Evolutionary conservation across 176 grass and related monocot genomes (phyloP), one percentile per base, ranked within the genome.

Genomic region (Avena eriantha): DNA sequence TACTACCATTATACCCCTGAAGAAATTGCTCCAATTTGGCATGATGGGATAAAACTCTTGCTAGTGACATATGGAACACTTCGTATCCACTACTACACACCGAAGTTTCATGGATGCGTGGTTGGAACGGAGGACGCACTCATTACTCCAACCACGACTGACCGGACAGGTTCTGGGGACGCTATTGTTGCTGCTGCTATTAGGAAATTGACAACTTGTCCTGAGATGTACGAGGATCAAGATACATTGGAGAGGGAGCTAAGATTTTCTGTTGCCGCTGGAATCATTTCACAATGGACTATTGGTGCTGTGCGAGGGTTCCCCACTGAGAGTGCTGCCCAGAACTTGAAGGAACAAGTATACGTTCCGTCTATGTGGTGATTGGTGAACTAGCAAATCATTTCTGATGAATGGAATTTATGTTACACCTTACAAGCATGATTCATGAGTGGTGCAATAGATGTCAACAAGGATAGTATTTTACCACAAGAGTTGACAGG

Each of bases 281-380:
- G 96, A 67, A 98, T 98, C 46, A 96, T 96, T 87, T 91, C 96
- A 61, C 94, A 96, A 26, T 98, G 96, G 96, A 98, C 93, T 18
- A 94, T 91, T 75, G 93, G 96, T 61, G 91, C 92, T 0, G 83
- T 96, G 18, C 84, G 90, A 92, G 96, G 96, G 14, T 94, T 98
- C 76, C 96, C 96, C 58, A 94, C 92, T 21, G 96, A 98, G 87
- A 92, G 92, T 87, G 94, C 96, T 48, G 48, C 90, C 24, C 90
- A 96, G 76, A 98, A 98, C 82, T 71, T 94, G 79, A 98, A 98
- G 88, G 92, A 95, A 90, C 87, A 92, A 89, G 86, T 94, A 22
- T 95, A 94, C 78, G 92, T 98, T 81, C 96, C 92, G 90, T 89
- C 92, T 65, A 90, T 94, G 88, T 96, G 92, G 96, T 98, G 85